Conservation (phyloP, 2,329 filamentous ascomycete genomes). For the Trichoderma arundinaceum region DNA sequence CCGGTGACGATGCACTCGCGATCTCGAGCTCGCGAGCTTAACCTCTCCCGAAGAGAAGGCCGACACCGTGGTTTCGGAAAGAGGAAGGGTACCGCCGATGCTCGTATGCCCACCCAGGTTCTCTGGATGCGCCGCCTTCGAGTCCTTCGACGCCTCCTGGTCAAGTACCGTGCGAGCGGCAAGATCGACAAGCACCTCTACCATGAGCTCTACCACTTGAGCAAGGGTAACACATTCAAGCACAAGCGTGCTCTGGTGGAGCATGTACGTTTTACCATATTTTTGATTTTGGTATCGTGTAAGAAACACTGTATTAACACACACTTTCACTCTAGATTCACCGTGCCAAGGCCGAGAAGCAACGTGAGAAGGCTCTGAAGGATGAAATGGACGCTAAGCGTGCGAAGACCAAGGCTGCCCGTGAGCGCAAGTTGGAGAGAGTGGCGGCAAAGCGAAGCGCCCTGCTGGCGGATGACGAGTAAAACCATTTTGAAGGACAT, state of each 20-base stretch:
- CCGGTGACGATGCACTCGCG: constrained; percentile 99
- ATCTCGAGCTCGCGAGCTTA: constrained; percentile 93
- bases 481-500: constrained; percentile 54
- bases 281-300: background rate
- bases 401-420: constrained; percentile 99
- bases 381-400: constrained; percentile 99
- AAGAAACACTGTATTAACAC: constrained; percentile 28
- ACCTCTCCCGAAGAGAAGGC: constrained; percentile 90
- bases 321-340: constrained; percentile 73
- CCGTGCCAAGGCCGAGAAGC: constrained; percentile 99
- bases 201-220: constrained; percentile 99
- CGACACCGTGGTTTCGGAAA: constrained; percentile 99
- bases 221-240: constrained; percentile 99
- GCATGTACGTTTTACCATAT: constrained; percentile 76
- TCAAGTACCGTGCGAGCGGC: constrained; percentile 99
- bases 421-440: constrained; percentile 97
- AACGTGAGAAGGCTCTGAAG: constrained; percentile 92
- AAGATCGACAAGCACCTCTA: constrained; percentile 99
- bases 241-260: constrained; percentile 99
- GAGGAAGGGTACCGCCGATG: constrained; percentile 99
- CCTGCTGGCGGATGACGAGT: constrained; percentile 73
- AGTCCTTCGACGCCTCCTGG: constrained; percentile 97
- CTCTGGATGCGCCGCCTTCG: constrained; percentile 99
- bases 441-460: constrained; percentile 88
- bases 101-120: constrained; percentile 98